These are phyloP conservation scores for Talaromyces sp. DNA, from an alignment of 2,329 filamentous ascomycete species.

Conservation along the genomic window DNA sequence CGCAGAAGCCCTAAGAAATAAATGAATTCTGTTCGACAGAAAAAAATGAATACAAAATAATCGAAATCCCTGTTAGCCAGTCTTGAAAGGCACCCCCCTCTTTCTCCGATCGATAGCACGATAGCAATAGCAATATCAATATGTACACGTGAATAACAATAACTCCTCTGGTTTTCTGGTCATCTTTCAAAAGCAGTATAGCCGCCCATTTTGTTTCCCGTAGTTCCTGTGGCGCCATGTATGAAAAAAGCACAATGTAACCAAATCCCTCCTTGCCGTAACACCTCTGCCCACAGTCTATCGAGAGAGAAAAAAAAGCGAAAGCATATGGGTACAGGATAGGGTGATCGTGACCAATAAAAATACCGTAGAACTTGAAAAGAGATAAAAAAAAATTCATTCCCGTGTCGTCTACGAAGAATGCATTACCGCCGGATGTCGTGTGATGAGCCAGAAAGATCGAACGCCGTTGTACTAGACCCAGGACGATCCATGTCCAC, in stretches of 20 bases:
- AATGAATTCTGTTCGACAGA: background rate
- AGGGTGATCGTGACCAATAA: constrained; percentile 16
- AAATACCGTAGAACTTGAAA: background rate
- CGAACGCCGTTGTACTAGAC: constrained; percentile 22
- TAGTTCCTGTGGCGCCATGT: constrained; percentile 19
- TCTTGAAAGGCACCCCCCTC: background rate
- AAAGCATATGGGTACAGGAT: constrained; percentile 14
- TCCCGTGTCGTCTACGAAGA: constrained; percentile 7
- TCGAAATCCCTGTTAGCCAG: background rate
- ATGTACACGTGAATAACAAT: background rate
- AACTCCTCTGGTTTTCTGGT: background rate
- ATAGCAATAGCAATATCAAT: constrained; percentile 11
- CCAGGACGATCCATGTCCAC: constrained; percentile 30
- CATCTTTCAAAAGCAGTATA: background rate
- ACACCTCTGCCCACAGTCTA: constrained; percentile 24
- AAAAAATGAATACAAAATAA: background rate
- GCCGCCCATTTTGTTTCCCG: constrained; percentile 20
- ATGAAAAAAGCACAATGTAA: constrained; percentile 10
- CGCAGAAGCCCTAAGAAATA: background rate
- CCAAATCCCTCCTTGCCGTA: constrained; percentile 16
- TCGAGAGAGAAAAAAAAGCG: constrained; percentile 17
- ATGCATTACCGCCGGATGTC: constrained; percentile 27
- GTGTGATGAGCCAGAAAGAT: constrained; percentile 25
- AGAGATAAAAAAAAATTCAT: background rate
- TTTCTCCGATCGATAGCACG: constrained; percentile 16